Evolutionary conservation across 2,329 filamentous ascomycete genomes (phyloP).

Genomic region (Onygenales sp.): DNA sequence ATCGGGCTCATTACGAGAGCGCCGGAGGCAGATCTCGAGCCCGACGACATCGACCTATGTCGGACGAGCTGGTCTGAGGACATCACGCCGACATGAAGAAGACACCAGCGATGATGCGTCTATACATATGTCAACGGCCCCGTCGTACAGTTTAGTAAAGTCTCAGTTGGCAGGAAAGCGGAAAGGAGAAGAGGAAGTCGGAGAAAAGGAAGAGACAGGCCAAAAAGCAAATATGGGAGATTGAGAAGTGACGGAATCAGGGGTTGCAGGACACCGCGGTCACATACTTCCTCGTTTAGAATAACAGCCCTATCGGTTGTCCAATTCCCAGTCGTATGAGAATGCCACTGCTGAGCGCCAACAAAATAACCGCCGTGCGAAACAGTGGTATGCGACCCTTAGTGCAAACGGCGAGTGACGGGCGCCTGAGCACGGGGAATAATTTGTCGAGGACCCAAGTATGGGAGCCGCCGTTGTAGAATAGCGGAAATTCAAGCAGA

Average conservation of each 20-base stretch:
- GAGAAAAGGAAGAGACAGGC: background rate
- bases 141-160: background rate
- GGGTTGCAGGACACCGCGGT: background rate
- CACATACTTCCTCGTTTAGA: background rate
- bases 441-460: background rate
- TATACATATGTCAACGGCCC: constrained; percentile 3
- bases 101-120: background rate
- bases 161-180: background rate
- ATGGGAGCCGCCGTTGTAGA: background rate
- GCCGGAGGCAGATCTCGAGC: constrained; percentile 47
- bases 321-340: background rate
- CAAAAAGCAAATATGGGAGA: background rate
- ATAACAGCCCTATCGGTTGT: background rate
- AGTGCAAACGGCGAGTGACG: background rate
- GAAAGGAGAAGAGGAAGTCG: background rate
- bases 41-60: constrained; percentile 51
- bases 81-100: constrained; percentile 17
- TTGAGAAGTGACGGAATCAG: background rate
- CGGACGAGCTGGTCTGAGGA: constrained; percentile 47
- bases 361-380: constrained; percentile 3
- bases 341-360: background rate
- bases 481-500: background rate
- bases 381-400: background rate
- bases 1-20: constrained; percentile 36
- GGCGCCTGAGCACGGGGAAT: background rate